Evolutionary conservation across 2,329 filamentous ascomycete species (phyloP), one percentile per base, ranked within the genome.

Genomic region (Ilyonectria mors-panacis): DNA sequence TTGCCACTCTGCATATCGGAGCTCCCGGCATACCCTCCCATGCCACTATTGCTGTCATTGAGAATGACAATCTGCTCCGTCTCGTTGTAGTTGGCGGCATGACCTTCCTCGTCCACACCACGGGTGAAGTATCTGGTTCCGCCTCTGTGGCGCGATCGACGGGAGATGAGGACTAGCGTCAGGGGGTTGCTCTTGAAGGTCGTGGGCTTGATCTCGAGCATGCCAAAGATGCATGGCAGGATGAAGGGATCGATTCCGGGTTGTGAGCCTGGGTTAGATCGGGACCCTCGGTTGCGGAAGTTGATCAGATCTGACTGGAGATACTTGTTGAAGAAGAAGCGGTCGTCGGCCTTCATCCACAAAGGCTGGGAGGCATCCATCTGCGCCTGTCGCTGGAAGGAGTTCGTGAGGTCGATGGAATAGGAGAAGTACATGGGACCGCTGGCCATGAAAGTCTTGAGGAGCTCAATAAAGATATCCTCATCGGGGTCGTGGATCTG

Each of bases 81-180:
- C 85, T 99, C 96, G 78, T 99, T 99, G 87, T 95, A 99, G 80
- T 99, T 99, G 72, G 96, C 94, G n/a, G 96, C 96, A 79, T 98
- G 91, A 26, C 96, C 96, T 68, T 96, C 87, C 71, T 97, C 95
- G 78, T 99, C 95, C 53, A 98, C 90, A 58, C 96, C 96, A 71
- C 96, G 91, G 2, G 96, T 97, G 79, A 99, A 96, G 83, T 98
- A 98, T 78, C 97, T 88, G 17, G 96, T 98, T 50, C 96, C 96
- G 39, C 92, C 95, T 69, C 95, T 90, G 81, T 96, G 91, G 73
- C 97, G 89, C 23, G 95, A 97, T 74, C 96, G 90, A 69, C 96
- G 89, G 28, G 95, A 97, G 75, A 98, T 95, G 57, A 99, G 88
- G 42, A 91, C 89, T 73, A 98, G 90, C 21, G 94, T 97, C 69